Evolutionary conservation across 768 basidiomycete species (phyloP), one percentile per base, ranked within the genome.

Genomic region (Mycena vitilis): DNA sequence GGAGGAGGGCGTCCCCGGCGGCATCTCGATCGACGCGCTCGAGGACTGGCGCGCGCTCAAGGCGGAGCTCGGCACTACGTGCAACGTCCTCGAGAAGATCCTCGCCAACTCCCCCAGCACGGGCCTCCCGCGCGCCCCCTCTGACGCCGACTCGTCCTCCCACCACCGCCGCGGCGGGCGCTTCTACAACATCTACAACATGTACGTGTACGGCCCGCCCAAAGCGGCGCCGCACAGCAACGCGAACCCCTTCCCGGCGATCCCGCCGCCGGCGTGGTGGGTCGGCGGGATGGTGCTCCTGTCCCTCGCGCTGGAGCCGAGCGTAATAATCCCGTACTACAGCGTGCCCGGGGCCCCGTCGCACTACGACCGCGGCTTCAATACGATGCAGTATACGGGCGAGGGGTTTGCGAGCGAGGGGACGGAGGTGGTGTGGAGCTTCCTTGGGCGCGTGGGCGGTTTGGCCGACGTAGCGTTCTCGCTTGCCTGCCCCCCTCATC

Each of bases 141-240:
- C 74, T 73, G 37, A 73, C 71, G 23, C 73, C 72, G 60, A 78
- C 74, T 61, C 40, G n/a, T n/a, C 58, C 25, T 65, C 68, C 65
- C 25, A 23, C 38, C 37, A 51, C n/a, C 74, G 78, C 20, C 81
- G 84, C 15, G 80, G 82, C 54, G 84, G 83, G 55, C 84, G 89
- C 56, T 94, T 95, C 77, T 95, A 92, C 81, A 95, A 94, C 78
- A 92, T 95, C 75, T 94, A 95, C 78, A 95, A 95, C 78, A 94
- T 92, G 10, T 87, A 87, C 61, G 81, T 87, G 38, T 87, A 85
- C 70, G 83, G 81, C 18, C 13, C n/a, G n/a, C n/a, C 38, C 16
- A 71, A 78, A 60, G 78, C 80, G 30, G 13, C 51, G 53, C n/a
- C n/a, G n/a, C 38, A 77, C 73, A 48, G 73, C 4, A 64, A 82